A percentile compares a stretch with the other conserved stretches of the same genome.
Evolutionary conservation across 192 early-diverging fungal genomes (phyloP).

Genomic region (Backusella mclennaniae): DNA sequence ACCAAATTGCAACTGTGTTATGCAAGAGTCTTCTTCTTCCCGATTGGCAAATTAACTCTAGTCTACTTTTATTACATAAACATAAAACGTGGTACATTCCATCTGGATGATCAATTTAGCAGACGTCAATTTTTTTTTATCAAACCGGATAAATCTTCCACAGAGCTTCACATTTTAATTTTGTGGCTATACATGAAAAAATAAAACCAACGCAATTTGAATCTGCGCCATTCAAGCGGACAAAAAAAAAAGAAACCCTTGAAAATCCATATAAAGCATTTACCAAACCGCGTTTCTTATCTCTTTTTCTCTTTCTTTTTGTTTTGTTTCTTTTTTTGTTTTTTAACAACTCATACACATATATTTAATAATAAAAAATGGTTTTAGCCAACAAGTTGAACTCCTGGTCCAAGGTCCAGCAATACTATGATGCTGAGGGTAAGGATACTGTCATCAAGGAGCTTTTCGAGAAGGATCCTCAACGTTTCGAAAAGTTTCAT

Average conservation of each 20-base stretch:
- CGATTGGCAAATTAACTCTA: background rate
- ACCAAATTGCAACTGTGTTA: background rate
- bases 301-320: background rate
- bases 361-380: constrained; percentile 46
- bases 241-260: constrained; percentile 5
- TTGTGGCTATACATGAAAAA: background rate
- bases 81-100: background rate
- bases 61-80: background rate
- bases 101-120: background rate
- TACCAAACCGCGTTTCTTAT: constrained; percentile 1
- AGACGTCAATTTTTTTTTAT: background rate
- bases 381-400: constrained; percentile 71
- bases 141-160: background rate
- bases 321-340: background rate
- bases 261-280: background rate
- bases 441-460: constrained; percentile 75
- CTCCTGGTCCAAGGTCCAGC: constrained; percentile 89
- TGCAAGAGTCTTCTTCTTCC: background rate
- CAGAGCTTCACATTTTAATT: background rate
- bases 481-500: constrained; percentile 80
- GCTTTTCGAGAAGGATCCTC: constrained; percentile 73
- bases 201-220: background rate
- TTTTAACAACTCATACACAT: background rate
- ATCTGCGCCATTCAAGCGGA: background rate
- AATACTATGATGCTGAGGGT: constrained; percentile 78